Percentiles rank a stretch among this genome's conserved stretches.
Conservation (phyloP, 768 basidiomycete species). For the Auriscalpium microsporum region DNA sequence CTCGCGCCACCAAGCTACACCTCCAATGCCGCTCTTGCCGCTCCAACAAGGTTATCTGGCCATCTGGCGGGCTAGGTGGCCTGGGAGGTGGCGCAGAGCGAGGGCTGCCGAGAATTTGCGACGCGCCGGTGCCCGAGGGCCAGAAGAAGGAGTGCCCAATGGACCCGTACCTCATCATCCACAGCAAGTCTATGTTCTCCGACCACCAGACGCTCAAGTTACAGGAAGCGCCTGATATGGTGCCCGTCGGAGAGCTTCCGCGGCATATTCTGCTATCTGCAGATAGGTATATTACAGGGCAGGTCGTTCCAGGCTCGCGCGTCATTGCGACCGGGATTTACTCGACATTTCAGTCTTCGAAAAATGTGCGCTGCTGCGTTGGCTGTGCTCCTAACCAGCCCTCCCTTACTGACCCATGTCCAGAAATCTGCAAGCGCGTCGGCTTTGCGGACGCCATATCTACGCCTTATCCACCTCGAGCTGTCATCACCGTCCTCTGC, state of each 20-base stretch:
- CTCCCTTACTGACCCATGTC: not conserved
- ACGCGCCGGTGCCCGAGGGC: constrained; percentile 70
- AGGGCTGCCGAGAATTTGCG: constrained; percentile 82
- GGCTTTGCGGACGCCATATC: constrained; percentile 88
- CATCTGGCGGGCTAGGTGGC: constrained; percentile 73
- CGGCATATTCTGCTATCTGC: constrained; percentile 89
- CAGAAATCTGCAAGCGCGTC: constrained; percentile 79
- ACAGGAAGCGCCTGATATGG: constrained; percentile 99
- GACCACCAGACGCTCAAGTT: constrained; percentile 96
- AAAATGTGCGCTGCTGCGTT: constrained; percentile 46
- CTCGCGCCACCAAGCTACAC: constrained; percentile 86
- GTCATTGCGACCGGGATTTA: constrained; percentile 95
- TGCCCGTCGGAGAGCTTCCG: constrained; percentile 96
- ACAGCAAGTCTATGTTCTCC: constrained; percentile 88
- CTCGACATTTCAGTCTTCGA: constrained; percentile 87
- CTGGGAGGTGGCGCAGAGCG: constrained; percentile 80
- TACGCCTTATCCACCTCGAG: constrained; percentile 89
- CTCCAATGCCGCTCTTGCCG: constrained; percentile 91
- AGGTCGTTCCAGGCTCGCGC: constrained; percentile 93
- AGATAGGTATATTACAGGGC: constrained; percentile 85
- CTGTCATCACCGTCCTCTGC: constrained; percentile 70
- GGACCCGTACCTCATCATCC: constrained; percentile 93
- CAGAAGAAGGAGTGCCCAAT: constrained; percentile 91
- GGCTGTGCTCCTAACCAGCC: constrained; percentile 4
- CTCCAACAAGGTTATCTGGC: constrained; percentile 68